Evolutionary conservation across 805 yeast genomes (phyloP).

Genomic region (Monosporozyma yasuniensis): DNA sequence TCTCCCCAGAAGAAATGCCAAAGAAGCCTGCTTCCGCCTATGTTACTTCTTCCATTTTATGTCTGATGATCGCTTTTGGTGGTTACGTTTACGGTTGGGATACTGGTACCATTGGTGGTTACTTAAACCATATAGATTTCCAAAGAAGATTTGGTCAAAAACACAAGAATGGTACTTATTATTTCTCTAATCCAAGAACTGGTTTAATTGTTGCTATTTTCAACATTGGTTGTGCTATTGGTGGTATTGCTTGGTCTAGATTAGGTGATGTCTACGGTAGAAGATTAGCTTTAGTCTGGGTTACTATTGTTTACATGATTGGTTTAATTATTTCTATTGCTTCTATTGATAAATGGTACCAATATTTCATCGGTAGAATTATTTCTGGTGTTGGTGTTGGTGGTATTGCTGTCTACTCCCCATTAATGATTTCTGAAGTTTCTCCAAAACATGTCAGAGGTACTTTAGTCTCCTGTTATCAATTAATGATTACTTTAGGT

Average conservation of each 20-base stretch:
- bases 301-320: conserved; percentile 46
- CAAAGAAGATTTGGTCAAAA: conserved; percentile 46
- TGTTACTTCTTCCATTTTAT: conserved; percentile 26
- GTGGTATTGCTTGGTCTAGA: conserved; percentile 53
- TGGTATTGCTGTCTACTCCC: conserved; percentile 64
- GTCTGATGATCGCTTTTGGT: conserved; percentile 27
- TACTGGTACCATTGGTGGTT: conserved; percentile 73
- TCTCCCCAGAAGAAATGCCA: conserved; percentile 15
- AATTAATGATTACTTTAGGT: conserved; percentile 62
- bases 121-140: conserved; percentile 52
- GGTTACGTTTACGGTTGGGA: conserved; percentile 62
- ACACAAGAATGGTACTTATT: conserved; percentile 34
- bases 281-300: conserved; percentile 43
- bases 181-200: conserved; percentile 45
- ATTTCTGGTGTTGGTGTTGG: conserved; percentile 74
- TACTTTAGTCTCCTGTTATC: conserved; percentile 59
- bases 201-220: conserved; percentile 53
- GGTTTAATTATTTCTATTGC: conserved; percentile 63
- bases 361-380: conserved; percentile 58
- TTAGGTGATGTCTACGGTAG: conserved; percentile 59
- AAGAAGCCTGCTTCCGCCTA: conserved; percentile 31
- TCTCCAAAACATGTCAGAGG: conserved; percentile 68
- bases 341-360: conserved; percentile 50
- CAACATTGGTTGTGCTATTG: conserved; percentile 69
- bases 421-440: conserved; percentile 61